phyloP scores from a whole-genome alignment of 768 basidiomycete genomes.

The Pleurotus giganteus region DNA sequence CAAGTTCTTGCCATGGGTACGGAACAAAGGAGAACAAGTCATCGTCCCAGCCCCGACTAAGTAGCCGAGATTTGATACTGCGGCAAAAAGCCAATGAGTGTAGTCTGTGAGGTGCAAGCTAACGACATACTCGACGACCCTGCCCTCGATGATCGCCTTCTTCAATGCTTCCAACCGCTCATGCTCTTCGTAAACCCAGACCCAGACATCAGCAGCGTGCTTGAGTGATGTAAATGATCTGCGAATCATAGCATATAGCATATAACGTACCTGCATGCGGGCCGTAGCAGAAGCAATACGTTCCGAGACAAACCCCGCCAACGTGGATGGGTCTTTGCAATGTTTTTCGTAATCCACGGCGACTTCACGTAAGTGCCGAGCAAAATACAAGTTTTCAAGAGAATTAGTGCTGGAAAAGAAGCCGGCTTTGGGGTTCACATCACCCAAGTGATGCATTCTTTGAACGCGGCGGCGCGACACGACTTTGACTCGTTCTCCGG shows the following conservation, averaged over 20 bases:
- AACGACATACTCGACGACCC: neutral
- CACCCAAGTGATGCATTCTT: neutral
- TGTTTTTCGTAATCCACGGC: neutral
- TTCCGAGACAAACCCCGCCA: neutral
- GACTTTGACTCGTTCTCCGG: neutral
- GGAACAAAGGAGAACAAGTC: neutral
- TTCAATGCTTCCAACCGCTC: neutral
- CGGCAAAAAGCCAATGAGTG: neutral
- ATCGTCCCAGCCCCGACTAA: neutral
- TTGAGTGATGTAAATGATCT: too few relatives aligned
- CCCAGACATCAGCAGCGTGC: neutral
- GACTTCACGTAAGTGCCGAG: neutral
- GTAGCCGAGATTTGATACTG: neutral
- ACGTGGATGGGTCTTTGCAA: neutral
- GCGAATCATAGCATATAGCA: too few relatives aligned
- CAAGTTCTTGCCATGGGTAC: neutral
- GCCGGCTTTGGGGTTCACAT: neutral
- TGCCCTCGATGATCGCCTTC: neutral
- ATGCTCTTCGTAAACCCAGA: neutral
- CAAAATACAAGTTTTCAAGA: neutral
- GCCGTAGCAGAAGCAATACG: neutral
- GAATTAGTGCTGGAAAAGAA: neutral
- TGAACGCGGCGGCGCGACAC: neutral
- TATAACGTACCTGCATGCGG: neutral
- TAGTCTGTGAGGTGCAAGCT: too few relatives aligned